These are phyloP conservation scores for Colletotrichum tropicale DNA, from an alignment of 2,329 filamentous ascomycete species.

Conservation along the genomic window DNA sequence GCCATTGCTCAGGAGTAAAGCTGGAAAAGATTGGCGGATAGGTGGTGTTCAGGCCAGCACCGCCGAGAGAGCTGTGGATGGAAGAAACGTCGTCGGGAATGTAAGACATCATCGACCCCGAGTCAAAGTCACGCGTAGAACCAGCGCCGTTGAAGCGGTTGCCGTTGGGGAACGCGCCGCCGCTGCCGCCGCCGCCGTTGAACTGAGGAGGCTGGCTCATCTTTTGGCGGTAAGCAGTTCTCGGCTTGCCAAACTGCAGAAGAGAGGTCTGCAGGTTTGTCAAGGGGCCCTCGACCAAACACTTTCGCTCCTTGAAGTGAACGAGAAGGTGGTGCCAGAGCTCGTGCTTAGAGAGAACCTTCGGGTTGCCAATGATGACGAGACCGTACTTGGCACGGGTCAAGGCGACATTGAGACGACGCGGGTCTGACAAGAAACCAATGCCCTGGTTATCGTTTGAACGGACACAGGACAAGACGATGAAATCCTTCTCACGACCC, in stretches of 20 bases:
- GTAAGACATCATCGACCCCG: constrained; percentile 90
- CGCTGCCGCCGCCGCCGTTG: constrained; percentile 35
- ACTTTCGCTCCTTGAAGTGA: constrained; percentile 97
- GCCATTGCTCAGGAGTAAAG: constrained; percentile 89
- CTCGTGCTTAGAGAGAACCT: constrained; percentile 96
- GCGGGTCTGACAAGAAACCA: constrained; percentile 96
- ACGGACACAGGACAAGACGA: constrained; percentile 95
- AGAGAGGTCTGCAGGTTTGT: constrained; percentile 96
- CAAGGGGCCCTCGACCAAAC: constrained; percentile 92
- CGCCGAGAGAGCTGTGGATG: constrained; percentile 90
- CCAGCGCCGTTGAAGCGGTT: constrained; percentile 28
- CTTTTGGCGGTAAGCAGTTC: constrained; percentile 91
- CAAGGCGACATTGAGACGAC: constrained; percentile 94
- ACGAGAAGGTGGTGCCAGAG: constrained; percentile 94
- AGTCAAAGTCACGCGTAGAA: constrained; percentile 65
- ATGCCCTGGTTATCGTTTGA: constrained; percentile 99
- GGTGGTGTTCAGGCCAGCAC: constrained; percentile 78
- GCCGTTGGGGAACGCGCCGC: constrained; percentile 31
- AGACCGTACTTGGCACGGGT: constrained; percentile 97
- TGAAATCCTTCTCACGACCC: constrained; percentile 98
- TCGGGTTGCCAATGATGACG: constrained; percentile 96
- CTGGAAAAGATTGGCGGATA: constrained; percentile 96
- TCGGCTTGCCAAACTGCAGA: constrained; percentile 92
- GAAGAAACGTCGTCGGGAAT: constrained; percentile 98
- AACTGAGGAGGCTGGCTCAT: constrained; percentile 77